Percentiles rank a stretch among this genome's conserved stretches.
Conservation (phyloP, 1,139 yeast genomes). For the Yamadazyma pseudoaaseri region DNA sequence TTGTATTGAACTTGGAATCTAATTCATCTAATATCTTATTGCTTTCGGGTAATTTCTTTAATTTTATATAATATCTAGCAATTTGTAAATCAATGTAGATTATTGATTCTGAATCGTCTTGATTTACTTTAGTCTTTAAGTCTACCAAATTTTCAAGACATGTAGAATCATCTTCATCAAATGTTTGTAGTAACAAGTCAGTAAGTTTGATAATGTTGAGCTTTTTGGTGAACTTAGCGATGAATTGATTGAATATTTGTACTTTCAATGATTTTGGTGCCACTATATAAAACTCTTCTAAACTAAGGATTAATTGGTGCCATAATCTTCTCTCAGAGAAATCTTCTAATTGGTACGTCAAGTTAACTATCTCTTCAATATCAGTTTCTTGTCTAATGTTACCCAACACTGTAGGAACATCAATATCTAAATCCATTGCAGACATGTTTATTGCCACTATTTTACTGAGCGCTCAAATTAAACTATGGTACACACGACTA, state of each 20-base stretch:
- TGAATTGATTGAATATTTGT: slow-evolving; percentile 70
- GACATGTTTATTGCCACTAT: slow-evolving; percentile 16
- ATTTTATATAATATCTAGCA: slow-evolving; percentile 65
- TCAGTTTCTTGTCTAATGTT: slow-evolving; percentile 70
- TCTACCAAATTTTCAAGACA: slow-evolving; percentile 49
- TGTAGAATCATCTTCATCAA: slow-evolving; percentile 50
- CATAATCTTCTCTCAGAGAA: slow-evolving; percentile 79
- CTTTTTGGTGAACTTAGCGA: slow-evolving; percentile 63
- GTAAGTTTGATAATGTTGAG: slow-evolving; percentile 79
- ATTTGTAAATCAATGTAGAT: slow-evolving; percentile 74
- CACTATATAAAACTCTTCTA: slow-evolving; percentile 54
- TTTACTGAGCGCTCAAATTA: too few relatives aligned
- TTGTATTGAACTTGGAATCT: slow-evolving; percentile 35
- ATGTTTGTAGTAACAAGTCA: slow-evolving; percentile 61
- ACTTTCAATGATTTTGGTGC: slow-evolving; percentile 53
- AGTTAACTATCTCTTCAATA: slow-evolving; percentile 58
- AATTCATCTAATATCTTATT: slow-evolving; percentile 66
- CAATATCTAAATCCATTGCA: slow-evolving; percentile 46
- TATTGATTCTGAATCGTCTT: slow-evolving; percentile 32
- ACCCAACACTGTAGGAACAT: slow-evolving; percentile 61
- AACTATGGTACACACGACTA: too few relatives aligned
- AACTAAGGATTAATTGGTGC: slow-evolving; percentile 72
- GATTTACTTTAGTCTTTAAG: slow-evolving; percentile 33
- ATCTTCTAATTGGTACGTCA: slow-evolving; percentile 79
- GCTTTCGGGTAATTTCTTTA: slow-evolving; percentile 62